Conservation (phyloP, 768 basidiomycete species). For the Hysterangium stoloniferum region DNA sequence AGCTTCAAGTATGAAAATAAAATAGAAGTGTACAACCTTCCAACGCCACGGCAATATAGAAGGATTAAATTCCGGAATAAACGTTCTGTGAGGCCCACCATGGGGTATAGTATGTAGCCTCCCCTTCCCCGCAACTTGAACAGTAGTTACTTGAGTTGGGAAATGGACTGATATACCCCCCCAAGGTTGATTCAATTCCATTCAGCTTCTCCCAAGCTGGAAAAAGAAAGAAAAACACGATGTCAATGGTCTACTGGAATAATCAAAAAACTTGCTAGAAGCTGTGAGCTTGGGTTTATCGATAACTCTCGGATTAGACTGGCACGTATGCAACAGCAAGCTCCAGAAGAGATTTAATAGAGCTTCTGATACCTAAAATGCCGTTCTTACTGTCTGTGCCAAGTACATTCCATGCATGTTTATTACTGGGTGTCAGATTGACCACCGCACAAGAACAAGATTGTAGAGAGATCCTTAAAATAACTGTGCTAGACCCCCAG, state of each 20-base stretch:
- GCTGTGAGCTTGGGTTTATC: conserved; percentile 34
- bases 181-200: conserved; percentile 33
- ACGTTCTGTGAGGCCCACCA: conserved; percentile 54
- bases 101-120: conserved; percentile 40
- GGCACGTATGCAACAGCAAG: conserved; percentile 21
- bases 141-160: conserved; percentile 39
- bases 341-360: conserved; percentile 38
- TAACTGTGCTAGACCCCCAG: conserved; percentile 46
- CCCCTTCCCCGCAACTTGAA: neutral
- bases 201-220: conserved; percentile 40
- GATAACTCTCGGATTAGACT: conserved; percentile 35
- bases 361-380: conserved; percentile 44
- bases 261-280: conserved; percentile 28
- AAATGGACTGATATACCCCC: conserved; percentile 42
- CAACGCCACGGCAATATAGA: conserved; percentile 37
- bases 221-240: conserved; percentile 2
- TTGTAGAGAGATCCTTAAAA: conserved; percentile 38
- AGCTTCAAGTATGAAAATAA: neutral
- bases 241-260: no score
- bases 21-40: conserved; percentile 61
- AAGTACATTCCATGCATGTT: conserved; percentile 48
- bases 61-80: conserved; percentile 41
- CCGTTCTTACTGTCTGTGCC: conserved; percentile 36
- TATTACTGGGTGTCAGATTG: conserved; percentile 35
- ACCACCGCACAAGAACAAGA: conserved; percentile 35